A percentile compares a stretch with the other conserved stretches of the same genome.
These are phyloP conservation scores for Neobulgaria alba DNA, from an alignment of 2,329 filamentous ascomycete species.

Conservation along the genomic window DNA sequence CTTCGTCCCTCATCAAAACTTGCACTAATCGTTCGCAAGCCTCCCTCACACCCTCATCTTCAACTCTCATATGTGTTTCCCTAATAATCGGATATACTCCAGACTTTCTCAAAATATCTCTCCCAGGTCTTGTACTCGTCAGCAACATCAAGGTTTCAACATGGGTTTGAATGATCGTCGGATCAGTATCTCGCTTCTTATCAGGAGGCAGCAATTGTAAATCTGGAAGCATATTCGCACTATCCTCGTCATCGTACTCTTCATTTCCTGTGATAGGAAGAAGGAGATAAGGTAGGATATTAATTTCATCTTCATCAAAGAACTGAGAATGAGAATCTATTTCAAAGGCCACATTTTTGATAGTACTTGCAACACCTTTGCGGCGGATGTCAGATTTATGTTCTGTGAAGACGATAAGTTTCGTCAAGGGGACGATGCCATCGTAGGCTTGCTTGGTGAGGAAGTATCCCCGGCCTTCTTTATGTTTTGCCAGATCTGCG, in stretches of 20 bases:
- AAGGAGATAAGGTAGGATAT: conserved; percentile 81
- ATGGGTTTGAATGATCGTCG: conserved; percentile 72
- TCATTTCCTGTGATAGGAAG: conserved; percentile 83
- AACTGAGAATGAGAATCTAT: conserved; percentile 62
- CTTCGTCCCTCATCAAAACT: conserved; percentile 33
- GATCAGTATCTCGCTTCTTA: conserved; percentile 74
- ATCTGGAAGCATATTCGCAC: conserved; percentile 77
- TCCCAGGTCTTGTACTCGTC: conserved; percentile 66
- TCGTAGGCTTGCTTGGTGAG: conserved; percentile 68
- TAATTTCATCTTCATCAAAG: conserved; percentile 61
- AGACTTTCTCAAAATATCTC: conserved; percentile 64
- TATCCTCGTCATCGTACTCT: conserved; percentile 82
- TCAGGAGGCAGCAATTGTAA: conserved; percentile 83
- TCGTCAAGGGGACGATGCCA: conserved; percentile 76
- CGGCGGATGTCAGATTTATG: conserved; percentile 75
- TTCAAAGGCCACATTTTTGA: conserved; percentile 91
- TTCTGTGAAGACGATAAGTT: conserved; percentile 90
- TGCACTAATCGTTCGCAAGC: conserved; percentile 86
- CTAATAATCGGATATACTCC: conserved; percentile 86
- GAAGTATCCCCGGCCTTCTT: conserved; percentile 67
- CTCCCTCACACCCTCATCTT: conserved; percentile 73
- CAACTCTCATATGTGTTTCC: conserved; percentile 71
- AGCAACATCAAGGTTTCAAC: conserved; percentile 81
- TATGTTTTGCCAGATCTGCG: conserved; percentile 80
- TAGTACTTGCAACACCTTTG: conserved; percentile 89